A percentile compares a stretch with the other conserved stretches of the same genome.
phyloP scores from a whole-genome alignment of 2,329 filamentous ascomycete genomes.

The Alternaria viburni region DNA sequence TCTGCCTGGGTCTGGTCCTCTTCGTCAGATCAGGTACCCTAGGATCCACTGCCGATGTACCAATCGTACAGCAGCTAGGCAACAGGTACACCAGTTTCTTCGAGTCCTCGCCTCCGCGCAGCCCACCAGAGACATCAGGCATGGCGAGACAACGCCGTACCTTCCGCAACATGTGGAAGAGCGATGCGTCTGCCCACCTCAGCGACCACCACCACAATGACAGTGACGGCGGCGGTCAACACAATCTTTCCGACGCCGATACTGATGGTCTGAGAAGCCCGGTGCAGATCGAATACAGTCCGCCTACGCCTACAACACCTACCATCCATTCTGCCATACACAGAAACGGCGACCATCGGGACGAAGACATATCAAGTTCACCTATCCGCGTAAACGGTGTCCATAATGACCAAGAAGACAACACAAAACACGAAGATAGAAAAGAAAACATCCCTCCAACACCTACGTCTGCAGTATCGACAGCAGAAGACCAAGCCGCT shows the following conservation, averaged over 20 bases:
- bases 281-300: slow-evolving; percentile 37
- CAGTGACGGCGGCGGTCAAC: slow-evolving; percentile 6
- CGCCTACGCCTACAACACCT: slow-evolving; percentile 30
- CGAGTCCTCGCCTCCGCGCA: slow-evolving; percentile 42
- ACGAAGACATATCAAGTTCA: not conserved
- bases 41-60: slow-evolving; percentile 49
- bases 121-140: slow-evolving; percentile 40
- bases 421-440: not conserved
- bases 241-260: slow-evolving; percentile 36
- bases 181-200: slow-evolving; percentile 38
- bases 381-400: slow-evolving; percentile 15
- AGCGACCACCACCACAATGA: slow-evolving; percentile 44
- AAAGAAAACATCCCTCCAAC: slow-evolving; percentile 5
- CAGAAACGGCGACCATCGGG: slow-evolving; percentile 21
- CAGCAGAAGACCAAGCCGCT: slow-evolving; percentile 33
- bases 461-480: slow-evolving; percentile 10
- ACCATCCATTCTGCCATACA: not conserved
- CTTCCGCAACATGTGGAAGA: slow-evolving; percentile 44
- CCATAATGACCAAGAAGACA: not conserved
- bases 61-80: slow-evolving; percentile 54
- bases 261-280: slow-evolving; percentile 44
- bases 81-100: slow-evolving; percentile 45
- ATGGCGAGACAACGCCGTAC: slow-evolving; percentile 37
- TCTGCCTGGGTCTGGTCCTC: slow-evolving; percentile 85
- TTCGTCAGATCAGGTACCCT: slow-evolving; percentile 61